Evolutionary conservation across 2,329 filamentous ascomycete genomes (phyloP).

Genomic region (Fusarium torreyae): DNA sequence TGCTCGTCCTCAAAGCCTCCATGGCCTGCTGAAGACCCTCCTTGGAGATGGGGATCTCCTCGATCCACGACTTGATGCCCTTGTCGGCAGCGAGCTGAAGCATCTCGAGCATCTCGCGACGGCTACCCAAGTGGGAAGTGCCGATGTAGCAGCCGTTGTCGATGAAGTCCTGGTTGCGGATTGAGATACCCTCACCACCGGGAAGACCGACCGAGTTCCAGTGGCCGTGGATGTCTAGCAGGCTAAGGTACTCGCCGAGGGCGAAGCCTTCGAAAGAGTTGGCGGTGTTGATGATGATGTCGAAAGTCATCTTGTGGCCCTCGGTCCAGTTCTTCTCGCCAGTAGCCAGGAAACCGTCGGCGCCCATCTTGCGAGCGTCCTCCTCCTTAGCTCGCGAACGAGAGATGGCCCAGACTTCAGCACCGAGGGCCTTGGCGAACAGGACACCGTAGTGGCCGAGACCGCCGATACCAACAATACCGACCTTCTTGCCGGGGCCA

Average conservation of each 20-base stretch:
- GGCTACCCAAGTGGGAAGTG: conserved; percentile 78
- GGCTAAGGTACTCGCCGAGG: conserved; percentile 78
- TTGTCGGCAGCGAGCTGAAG: conserved; percentile 79
- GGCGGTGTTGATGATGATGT: conserved; percentile 83
- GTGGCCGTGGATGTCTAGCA: conserved; percentile 85
- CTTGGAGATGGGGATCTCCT: conserved; percentile 80
- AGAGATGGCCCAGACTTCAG: conserved; percentile 74
- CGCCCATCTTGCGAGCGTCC: conserved; percentile 72
- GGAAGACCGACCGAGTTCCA: conserved; percentile 87
- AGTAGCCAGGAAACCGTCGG: conserved; percentile 72
- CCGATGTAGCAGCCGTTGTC: conserved; percentile 82
- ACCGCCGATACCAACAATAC: conserved; percentile 80
- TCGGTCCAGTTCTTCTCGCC: conserved; percentile 71
- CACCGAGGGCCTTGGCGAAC: conserved; percentile 77
- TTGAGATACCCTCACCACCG: conserved; percentile 78
- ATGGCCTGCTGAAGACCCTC: conserved; percentile 80
- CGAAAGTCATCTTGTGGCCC: conserved; percentile 75
- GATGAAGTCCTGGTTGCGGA: conserved; percentile 82
- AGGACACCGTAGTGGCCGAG: conserved; percentile 80
- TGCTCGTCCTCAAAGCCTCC: conserved; percentile 77
- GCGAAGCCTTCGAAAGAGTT: conserved; percentile 79
- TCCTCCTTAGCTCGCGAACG: conserved; percentile 72
- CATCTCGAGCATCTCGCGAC: conserved; percentile 80
- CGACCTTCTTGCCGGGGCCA: conserved; percentile 85
- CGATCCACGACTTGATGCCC: conserved; percentile 78